Conservation (phyloP, 768 basidiomycete genomes). For the Hygrocybe punicea region DNA sequence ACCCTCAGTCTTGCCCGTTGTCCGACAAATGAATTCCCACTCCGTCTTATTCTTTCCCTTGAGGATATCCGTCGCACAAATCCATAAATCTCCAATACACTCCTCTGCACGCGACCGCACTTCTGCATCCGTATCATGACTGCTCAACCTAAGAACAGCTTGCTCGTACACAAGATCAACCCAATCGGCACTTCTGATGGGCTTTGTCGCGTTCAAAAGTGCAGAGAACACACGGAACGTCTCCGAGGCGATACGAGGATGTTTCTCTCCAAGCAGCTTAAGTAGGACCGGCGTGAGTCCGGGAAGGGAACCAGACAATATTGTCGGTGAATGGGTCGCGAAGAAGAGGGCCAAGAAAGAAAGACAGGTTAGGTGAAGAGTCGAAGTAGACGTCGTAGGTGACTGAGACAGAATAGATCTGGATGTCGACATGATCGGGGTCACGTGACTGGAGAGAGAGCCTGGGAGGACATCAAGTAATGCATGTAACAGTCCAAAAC, state of each 20-base stretch:
- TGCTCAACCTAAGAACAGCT: constrained; percentile 64
- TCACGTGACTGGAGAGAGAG: constrained; percentile 66
- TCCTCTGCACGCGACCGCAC: constrained; percentile 81
- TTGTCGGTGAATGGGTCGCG: constrained; percentile 57
- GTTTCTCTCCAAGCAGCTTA: constrained; percentile 71
- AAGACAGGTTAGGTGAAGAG: constrained; percentile 78
- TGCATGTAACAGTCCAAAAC: constrained; percentile 73
- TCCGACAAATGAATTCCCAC: constrained; percentile 76
- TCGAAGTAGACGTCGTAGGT: constrained; percentile 72
- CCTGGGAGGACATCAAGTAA: constrained; percentile 81
- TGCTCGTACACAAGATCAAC: constrained; percentile 70
- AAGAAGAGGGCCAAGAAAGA: constrained; percentile 87
- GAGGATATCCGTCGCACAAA: constrained; percentile 75
- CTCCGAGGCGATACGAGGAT: constrained; percentile 85
- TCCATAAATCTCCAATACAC: constrained; percentile 82
- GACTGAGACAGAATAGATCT: constrained; percentile 64
- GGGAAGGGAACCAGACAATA: constrained; percentile 59
- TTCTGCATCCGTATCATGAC: constrained; percentile 87
- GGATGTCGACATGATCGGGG: constrained; percentile 59
- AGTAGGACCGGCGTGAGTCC: constrained; percentile 72
- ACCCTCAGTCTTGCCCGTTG: constrained; percentile 65
- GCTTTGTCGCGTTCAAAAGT: constrained; percentile 71
- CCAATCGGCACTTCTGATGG: constrained; percentile 65
- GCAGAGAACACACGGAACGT: constrained; percentile 85
- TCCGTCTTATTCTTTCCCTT: constrained; percentile 62